These are phyloP conservation scores for Cladobotryum mycophilum DNA, from an alignment of 2,329 filamentous ascomycete species.

Conservation along the genomic window DNA sequence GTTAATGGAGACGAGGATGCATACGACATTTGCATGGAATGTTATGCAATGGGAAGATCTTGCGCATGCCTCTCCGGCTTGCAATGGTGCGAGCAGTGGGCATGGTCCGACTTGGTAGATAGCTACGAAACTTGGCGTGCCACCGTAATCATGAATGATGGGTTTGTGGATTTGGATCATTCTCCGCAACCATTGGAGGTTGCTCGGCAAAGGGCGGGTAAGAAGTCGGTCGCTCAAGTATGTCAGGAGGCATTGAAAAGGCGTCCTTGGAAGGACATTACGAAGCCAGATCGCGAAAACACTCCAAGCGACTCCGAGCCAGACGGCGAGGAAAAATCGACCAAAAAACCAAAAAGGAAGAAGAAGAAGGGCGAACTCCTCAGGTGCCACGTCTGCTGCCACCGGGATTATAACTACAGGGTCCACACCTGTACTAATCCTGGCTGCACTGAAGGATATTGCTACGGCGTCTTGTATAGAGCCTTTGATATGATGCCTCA, in stretches of 20 bases:
- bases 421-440: slow-evolving; percentile 69
- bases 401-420: slow-evolving; percentile 76
- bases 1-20: slow-evolving; percentile 68
- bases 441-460: slow-evolving; percentile 71
- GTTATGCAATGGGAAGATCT: slow-evolving; percentile 93
- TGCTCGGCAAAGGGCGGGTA: slow-evolving; percentile 59
- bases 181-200: slow-evolving; percentile 67
- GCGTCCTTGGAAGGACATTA: slow-evolving; percentile 78
- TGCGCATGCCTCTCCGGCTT: slow-evolving; percentile 82
- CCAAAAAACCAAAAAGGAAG: slow-evolving; percentile 52
- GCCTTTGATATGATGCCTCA: slow-evolving; percentile 89
- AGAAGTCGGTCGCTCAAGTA: slow-evolving; percentile 83
- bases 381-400: slow-evolving; percentile 76
- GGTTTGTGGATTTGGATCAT: slow-evolving; percentile 55
- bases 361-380: slow-evolving; percentile 49
- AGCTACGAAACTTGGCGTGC: slow-evolving; percentile 80
- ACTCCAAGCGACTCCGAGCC: slow-evolving; percentile 45
- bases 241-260: slow-evolving; percentile 80
- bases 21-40: slow-evolving; percentile 97
- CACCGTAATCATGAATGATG: slow-evolving; percentile 68
- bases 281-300: slow-evolving; percentile 48
- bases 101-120: slow-evolving; percentile 69
- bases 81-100: slow-evolving; percentile 89
- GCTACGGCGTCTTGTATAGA: slow-evolving; percentile 87
- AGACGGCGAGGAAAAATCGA: slow-evolving; percentile 55